These are phyloP conservation scores for Solanum chilense DNA, from an alignment of 257 asterid genomes.

Conservation along the genomic window DNA sequence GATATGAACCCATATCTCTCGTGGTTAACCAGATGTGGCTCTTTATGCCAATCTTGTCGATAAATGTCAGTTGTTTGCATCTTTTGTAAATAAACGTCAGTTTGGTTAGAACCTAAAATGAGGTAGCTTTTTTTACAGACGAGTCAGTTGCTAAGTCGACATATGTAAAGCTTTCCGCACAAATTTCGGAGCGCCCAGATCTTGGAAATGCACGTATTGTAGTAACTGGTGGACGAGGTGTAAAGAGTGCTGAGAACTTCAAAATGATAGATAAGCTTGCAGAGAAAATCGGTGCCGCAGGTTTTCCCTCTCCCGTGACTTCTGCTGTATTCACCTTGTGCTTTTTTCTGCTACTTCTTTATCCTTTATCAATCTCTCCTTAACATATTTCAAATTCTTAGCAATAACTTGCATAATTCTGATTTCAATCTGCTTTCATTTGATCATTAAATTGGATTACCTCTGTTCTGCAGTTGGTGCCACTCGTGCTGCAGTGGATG, in stretches of 20 bases:
- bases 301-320: slow-evolving; percentile 15
- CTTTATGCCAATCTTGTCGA: neutral
- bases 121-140: slow-evolving; percentile 25
- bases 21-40: neutral
- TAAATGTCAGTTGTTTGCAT: neutral
- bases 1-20: neutral
- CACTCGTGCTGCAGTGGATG: slow-evolving; percentile 99
- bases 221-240: slow-evolving; percentile 83
- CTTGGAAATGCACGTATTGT: slow-evolving; percentile 84
- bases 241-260: slow-evolving; percentile 89
- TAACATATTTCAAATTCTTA: neutral
- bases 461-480: slow-evolving; percentile 59
- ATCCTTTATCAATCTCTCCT: neutral
- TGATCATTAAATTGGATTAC: neutral
- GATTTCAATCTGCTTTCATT: neutral
- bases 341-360: neutral
- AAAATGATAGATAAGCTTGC: slow-evolving; percentile 91
- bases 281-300: slow-evolving; percentile 99
- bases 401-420: neutral
- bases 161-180: slow-evolving; percentile 56
- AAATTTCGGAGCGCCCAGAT: slow-evolving; percentile 87
- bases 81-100: neutral
- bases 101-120: neutral
- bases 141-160: slow-evolving; percentile 63
- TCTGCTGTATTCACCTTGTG: neutral